phyloP scores from a whole-genome alignment of 805 yeast genomes.

The Naumovozyma castellii region DNA sequence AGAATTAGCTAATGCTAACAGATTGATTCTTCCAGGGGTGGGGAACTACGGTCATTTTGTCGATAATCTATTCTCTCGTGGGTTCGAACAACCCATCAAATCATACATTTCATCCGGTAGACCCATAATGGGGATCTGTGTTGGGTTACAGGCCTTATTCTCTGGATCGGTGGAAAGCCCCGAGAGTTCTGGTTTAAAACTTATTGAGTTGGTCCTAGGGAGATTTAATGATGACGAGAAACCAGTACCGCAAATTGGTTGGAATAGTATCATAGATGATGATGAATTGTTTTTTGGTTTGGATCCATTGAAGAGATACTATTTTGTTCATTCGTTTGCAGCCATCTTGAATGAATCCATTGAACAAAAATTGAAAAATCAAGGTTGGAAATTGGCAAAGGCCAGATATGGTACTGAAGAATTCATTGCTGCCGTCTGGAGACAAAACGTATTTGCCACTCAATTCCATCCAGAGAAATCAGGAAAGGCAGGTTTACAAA shows the following conservation, averaged over 20 bases:
- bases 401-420: slow-evolving; percentile 68
- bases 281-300: slow-evolving; percentile 46
- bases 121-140: slow-evolving; percentile 94
- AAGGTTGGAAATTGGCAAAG: slow-evolving; percentile 64
- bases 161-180: slow-evolving; percentile 67
- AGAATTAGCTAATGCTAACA: slow-evolving; percentile 35
- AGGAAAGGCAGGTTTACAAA: slow-evolving; percentile 77
- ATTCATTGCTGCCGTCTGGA: slow-evolving; percentile 74
- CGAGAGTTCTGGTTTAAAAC: slow-evolving; percentile 48
- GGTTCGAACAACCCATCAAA: slow-evolving; percentile 56
- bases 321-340: slow-evolving; percentile 93
- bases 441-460: slow-evolving; percentile 80
- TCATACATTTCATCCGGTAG: slow-evolving; percentile 66
- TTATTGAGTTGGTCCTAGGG: slow-evolving; percentile 42
- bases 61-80: slow-evolving; percentile 49
- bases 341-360: slow-evolving; percentile 43
- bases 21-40: slow-evolving; percentile 86
- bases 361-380: slow-evolving; percentile 23
- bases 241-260: slow-evolving; percentile 94
- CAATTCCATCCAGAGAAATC: slow-evolving; percentile 99
- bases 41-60: slow-evolving; percentile 96
- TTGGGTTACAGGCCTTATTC: slow-evolving; percentile 85
- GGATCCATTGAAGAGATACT: slow-evolving; percentile 61
- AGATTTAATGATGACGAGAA: slow-evolving; percentile 57
- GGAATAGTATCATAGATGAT: slow-evolving; percentile 50